phyloP scores from a whole-genome alignment of 495 filamentous ascomycete genomes.

The Daldinia childiae region DNA sequence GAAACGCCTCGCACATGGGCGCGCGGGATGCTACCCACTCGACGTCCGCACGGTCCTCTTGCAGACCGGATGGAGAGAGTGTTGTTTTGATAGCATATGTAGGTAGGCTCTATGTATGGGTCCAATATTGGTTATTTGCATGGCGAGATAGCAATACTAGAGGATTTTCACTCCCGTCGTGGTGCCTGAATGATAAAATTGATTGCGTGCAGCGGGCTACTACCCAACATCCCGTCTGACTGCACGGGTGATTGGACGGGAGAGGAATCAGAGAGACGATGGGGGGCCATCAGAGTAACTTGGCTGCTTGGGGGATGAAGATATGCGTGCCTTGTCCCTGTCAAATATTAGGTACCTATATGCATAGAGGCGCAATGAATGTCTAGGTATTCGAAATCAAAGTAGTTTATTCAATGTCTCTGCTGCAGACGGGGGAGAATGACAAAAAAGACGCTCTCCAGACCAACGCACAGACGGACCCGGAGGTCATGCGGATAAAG shows the following conservation, averaged over 20 bases:
- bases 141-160: slow-evolving; percentile 23
- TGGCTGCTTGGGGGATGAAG: neutral
- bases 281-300: slow-evolving; percentile 1
- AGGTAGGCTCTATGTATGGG: neutral
- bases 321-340: neutral
- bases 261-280: slow-evolving; percentile 10
- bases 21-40: slow-evolving; percentile 35
- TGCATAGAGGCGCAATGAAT: neutral
- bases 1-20: slow-evolving; percentile 39
- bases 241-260: slow-evolving; percentile 30
- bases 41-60: slow-evolving; percentile 21
- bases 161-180: slow-evolving; percentile 15
- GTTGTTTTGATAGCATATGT: neutral
- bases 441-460: slow-evolving; percentile 18
- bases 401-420: slow-evolving; percentile 3
- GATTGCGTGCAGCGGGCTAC: slow-evolving; percentile 39
- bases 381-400: neutral
- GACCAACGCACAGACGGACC: slow-evolving; percentile 20
- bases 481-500: slow-evolving; percentile 37
- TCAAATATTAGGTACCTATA: neutral
- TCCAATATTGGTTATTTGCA: slow-evolving; percentile 13
- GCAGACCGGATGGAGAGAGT: slow-evolving; percentile 8
- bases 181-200: slow-evolving; percentile 38
- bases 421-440: neutral
- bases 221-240: slow-evolving; percentile 30